Conservation (phyloP, 2,329 filamentous ascomycete species). For the Phialophora tarda region DNA sequence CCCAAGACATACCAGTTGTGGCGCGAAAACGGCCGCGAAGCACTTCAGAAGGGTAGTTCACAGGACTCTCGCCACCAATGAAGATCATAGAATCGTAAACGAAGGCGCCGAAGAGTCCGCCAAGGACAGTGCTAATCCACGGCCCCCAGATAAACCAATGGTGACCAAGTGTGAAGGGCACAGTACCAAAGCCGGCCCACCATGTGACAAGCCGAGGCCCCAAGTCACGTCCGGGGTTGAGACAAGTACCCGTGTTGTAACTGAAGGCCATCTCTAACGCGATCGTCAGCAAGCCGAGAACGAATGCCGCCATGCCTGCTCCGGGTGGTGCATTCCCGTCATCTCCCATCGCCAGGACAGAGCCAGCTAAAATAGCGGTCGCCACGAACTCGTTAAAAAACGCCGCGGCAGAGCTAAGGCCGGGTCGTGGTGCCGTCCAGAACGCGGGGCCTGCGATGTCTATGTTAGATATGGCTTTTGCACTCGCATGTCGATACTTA, state of each 20-base stretch:
- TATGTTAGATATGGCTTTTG: conserved; percentile 15
- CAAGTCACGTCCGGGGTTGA: conserved; percentile 48
- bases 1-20: neutral
- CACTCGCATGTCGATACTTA: neutral
- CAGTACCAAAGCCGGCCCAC: conserved; percentile 44
- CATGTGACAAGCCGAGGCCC: conserved; percentile 44
- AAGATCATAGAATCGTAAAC: conserved; percentile 49
- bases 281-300: conserved; percentile 53
- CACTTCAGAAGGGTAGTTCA: conserved; percentile 7
- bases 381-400: conserved; percentile 49
- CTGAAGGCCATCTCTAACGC: conserved; percentile 44
- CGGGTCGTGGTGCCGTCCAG: conserved; percentile 41
- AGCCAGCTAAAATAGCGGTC: conserved; percentile 43
- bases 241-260: conserved; percentile 47
- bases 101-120: conserved; percentile 43
- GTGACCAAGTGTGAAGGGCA: conserved; percentile 39
- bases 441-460: conserved; percentile 40
- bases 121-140: conserved; percentile 45
- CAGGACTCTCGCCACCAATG: conserved; percentile 44
- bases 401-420: conserved; percentile 41
- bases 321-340: conserved; percentile 53
- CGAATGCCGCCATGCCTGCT: conserved; percentile 50
- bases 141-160: conserved; percentile 48
- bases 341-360: conserved; percentile 49
- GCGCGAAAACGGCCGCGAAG: neutral